These are phyloP conservation scores for Rhodotorula babjevae DNA, from an alignment of 768 basidiomycete species.

Conservation along the genomic window DNA sequence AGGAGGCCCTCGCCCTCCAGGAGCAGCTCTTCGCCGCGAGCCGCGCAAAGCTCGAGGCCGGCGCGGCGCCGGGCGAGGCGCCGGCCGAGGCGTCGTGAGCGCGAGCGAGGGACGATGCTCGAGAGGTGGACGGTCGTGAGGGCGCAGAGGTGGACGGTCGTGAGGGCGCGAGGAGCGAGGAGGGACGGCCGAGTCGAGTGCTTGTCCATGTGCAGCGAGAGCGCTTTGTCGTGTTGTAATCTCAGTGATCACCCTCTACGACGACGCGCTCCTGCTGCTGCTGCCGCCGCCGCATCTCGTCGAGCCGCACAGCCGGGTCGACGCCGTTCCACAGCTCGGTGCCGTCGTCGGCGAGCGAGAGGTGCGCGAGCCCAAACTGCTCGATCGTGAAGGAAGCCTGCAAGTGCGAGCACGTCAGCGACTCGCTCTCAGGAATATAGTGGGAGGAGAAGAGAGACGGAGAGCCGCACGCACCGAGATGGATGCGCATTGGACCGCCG, in stretches of 20 bases:
- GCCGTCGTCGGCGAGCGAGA: slow-evolving; percentile 23
- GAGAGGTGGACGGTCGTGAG: too few relatives aligned
- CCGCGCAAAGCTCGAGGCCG: slow-evolving; percentile 52
- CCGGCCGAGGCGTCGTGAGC: neutral
- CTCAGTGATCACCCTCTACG: neutral
- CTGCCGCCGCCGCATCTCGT: slow-evolving; percentile 13
- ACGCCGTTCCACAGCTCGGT: slow-evolving; percentile 67
- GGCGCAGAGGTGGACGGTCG: too few relatives aligned
- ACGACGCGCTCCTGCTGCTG: neutral
- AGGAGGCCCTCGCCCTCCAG: slow-evolving; percentile 80
- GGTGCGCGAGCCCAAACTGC: slow-evolving; percentile 66
- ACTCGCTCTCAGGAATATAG: too few relatives aligned
- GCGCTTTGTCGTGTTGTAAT: neutral
- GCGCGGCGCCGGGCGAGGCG: slow-evolving; percentile 10
- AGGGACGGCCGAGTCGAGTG: too few relatives aligned
- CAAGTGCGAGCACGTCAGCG: neutral
- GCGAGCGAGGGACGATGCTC: too few relatives aligned
- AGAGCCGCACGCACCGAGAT: slow-evolving; percentile 52
- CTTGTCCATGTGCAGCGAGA: neutral
- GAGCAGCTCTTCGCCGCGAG: slow-evolving; percentile 89
- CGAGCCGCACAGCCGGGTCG: slow-evolving; percentile 49
- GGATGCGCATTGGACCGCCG: slow-evolving; percentile 68
- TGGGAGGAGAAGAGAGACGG: too few relatives aligned
- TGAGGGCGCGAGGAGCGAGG: too few relatives aligned
- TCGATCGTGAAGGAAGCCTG: slow-evolving; percentile 73